Conservation (phyloP, 768 basidiomycete species). For the Boletus patriciae region DNA sequence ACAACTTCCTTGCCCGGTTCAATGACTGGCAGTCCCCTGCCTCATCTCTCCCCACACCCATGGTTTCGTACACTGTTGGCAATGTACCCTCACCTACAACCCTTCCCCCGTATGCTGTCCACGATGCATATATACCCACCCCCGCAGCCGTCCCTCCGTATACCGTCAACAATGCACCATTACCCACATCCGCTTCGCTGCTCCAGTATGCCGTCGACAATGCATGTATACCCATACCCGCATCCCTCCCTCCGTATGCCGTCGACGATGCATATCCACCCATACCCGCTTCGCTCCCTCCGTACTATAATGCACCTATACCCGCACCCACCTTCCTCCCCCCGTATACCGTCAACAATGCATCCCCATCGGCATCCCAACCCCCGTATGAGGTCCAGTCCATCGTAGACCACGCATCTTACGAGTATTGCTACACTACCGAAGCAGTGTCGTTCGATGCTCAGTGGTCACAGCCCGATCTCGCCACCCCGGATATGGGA, state of each 20-base stretch:
- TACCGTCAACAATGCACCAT: too few relatives aligned
- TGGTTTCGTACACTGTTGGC: neutral
- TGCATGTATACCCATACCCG: too few relatives aligned
- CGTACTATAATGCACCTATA: too few relatives aligned
- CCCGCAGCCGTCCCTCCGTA: too few relatives aligned
- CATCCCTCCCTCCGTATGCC: neutral
- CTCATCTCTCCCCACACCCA: neutral
- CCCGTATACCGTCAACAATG: neutral
- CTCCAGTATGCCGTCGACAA: neutral
- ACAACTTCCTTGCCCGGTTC: neutral
- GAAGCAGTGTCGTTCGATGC: neutral
- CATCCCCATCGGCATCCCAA: too few relatives aligned
- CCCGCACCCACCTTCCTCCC: neutral
- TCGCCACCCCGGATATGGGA: neutral
- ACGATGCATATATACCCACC: neutral
- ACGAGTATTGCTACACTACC: neutral
- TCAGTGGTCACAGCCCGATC: neutral
- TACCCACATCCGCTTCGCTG: too few relatives aligned
- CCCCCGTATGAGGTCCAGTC: neutral
- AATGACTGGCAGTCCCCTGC: neutral
- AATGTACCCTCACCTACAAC: neutral
- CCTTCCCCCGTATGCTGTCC: neutral
- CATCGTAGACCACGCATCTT: neutral
- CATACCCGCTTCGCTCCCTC: neutral
- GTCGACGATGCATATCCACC: neutral